A percentile compares a stretch with the other conserved stretches of the same genome.
Conservation (phyloP, 805 yeast species). For the Candida dajiaensis region DNA sequence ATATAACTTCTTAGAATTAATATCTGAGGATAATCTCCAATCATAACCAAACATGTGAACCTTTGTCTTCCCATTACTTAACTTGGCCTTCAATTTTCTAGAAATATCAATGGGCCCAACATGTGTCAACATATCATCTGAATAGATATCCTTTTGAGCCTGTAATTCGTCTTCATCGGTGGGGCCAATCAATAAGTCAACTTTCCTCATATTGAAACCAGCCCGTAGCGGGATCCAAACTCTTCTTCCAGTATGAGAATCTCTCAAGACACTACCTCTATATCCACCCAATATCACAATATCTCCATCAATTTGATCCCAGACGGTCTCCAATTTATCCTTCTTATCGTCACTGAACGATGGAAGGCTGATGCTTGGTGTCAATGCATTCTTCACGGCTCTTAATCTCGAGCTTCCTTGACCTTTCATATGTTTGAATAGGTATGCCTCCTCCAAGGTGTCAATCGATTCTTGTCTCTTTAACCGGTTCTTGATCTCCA, state of each 20-base stretch:
- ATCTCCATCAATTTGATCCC: constrained; percentile 66
- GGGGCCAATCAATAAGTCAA: constrained; percentile 71
- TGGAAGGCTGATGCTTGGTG: constrained; percentile 34
- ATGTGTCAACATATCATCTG: constrained; percentile 75
- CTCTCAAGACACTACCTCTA: constrained; percentile 75
- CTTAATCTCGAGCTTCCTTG: constrained; percentile 61
- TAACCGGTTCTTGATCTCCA: constrained; percentile 26
- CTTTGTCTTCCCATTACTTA: constrained; percentile 53
- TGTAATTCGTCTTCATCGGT: constrained; percentile 58
- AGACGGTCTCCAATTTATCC: constrained; percentile 35
- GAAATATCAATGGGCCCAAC: constrained; percentile 86
- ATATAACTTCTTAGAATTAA: constrained; percentile 45
- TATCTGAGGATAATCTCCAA: constrained; percentile 75
- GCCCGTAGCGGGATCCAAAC: constrained; percentile 88
- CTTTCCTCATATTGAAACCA: constrained; percentile 67
- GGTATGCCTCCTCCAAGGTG: constrained; percentile 57
- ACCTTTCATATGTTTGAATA: constrained; percentile 46
- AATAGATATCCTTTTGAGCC: constrained; percentile 47
- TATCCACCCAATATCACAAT: constrained; percentile 82
- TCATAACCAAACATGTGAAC: constrained; percentile 85
- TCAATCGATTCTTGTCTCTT: constrained; percentile 51
- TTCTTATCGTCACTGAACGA: constrained; percentile 18
- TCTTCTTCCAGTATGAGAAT: constrained; percentile 53
- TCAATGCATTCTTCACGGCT: constrained; percentile 62
- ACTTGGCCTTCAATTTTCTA: constrained; percentile 47